These are phyloP conservation scores for Alternaria metachromatica DNA, from an alignment of 2,329 filamentous ascomycete genomes.

Conservation along the genomic window DNA sequence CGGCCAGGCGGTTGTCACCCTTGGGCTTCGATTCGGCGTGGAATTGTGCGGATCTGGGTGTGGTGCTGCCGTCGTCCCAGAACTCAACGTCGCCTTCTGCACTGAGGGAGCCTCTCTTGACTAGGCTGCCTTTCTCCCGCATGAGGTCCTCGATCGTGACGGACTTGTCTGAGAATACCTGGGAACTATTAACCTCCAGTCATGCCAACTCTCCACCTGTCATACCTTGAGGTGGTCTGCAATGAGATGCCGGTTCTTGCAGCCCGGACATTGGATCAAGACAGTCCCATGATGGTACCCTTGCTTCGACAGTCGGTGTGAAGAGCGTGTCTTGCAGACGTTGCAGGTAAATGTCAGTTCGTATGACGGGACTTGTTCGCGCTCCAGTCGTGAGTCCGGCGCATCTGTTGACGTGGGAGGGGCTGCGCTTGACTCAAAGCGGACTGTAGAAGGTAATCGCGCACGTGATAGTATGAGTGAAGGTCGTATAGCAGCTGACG, in stretches of 20 bases:
- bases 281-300: constrained; percentile 92
- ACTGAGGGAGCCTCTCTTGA: constrained; percentile 74
- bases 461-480: constrained; percentile 15
- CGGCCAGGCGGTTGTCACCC: constrained; percentile 30
- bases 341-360: constrained; percentile 92
- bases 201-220: not conserved
- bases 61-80: constrained; percentile 73
- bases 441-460: constrained; percentile 19
- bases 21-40: constrained; percentile 37
- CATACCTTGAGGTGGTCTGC: constrained; percentile 78
- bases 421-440: constrained; percentile 36
- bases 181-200: constrained; percentile 1
- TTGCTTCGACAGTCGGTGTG: constrained; percentile 88
- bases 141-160: constrained; percentile 80
- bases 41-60: constrained; percentile 44
- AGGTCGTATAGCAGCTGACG: constrained; percentile 27
- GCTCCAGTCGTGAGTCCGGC: constrained; percentile 45
- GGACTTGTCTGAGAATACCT: constrained; percentile 75
- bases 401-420: constrained; percentile 37
- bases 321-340: constrained; percentile 79
- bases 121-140: constrained; percentile 73
- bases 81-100: constrained; percentile 90
- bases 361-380: constrained; percentile 70
- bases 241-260: constrained; percentile 88
- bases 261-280: constrained; percentile 85